A percentile compares a stretch with the other conserved stretches of the same genome.
phyloP scores from a whole-genome alignment of 2,329 filamentous ascomycete genomes.

The Microsporum canis region DNA sequence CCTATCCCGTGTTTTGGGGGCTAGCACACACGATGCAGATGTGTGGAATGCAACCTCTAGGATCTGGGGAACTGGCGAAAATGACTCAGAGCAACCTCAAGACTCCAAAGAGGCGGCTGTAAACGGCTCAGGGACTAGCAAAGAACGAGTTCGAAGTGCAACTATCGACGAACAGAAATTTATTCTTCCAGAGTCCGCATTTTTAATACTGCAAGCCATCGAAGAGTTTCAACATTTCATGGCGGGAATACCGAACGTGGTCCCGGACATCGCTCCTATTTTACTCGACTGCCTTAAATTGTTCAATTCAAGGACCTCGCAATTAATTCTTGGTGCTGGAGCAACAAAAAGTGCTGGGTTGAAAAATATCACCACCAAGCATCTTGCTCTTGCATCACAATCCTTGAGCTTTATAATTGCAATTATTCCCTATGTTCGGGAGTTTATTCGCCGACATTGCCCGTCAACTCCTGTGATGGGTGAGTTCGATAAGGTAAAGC shows the following conservation, averaged over 20 bases:
- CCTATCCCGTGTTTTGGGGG: constrained; percentile 45
- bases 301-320: constrained; percentile 93
- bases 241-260: constrained; percentile 77
- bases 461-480: constrained; percentile 50
- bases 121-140: constrained; percentile 26
- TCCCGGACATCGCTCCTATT: constrained; percentile 64
- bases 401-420: constrained; percentile 78
- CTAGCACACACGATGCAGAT: constrained; percentile 48
- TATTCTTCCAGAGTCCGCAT: constrained; percentile 71
- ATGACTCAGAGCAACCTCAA: constrained; percentile 17
- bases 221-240: constrained; percentile 74
- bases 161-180: constrained; percentile 75
- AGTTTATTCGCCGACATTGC: constrained; percentile 73
- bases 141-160: constrained; percentile 59
- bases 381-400: constrained; percentile 83
- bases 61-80: constrained; percentile 38
- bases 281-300: constrained; percentile 79
- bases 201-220: constrained; percentile 69
- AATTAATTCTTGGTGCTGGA: constrained; percentile 88
- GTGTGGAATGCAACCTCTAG: constrained; percentile 42
- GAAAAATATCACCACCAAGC: constrained; percentile 93
- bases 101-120: constrained; percentile 28
- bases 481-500: constrained; percentile 80
- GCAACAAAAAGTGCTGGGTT: constrained; percentile 79
- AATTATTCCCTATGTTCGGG: constrained; percentile 77